phyloP scores from a whole-genome alignment of 352 stramenopile genomes.

The Globisporangium orthogonon region DNA sequence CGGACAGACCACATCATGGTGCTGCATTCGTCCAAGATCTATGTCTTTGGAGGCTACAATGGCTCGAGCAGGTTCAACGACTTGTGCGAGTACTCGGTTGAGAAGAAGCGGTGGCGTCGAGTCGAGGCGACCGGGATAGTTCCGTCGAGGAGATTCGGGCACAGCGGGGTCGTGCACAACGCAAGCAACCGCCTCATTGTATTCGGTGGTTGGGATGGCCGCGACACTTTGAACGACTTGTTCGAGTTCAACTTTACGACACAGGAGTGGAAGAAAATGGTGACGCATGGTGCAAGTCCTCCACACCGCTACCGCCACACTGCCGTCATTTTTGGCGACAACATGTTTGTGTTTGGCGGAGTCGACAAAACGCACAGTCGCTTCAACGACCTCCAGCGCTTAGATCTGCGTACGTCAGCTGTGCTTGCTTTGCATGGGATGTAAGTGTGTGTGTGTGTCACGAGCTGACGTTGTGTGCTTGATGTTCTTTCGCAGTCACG shows the following conservation, averaged over 20 bases:
- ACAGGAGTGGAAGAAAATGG: slow-evolving; percentile 61
- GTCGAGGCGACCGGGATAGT: slow-evolving; percentile 38
- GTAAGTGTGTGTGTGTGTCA: neutral
- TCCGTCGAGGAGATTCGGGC: slow-evolving; percentile 71
- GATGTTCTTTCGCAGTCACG: slow-evolving; percentile 22
- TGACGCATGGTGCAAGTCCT: slow-evolving; percentile 45
- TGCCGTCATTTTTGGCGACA: slow-evolving; percentile 74
- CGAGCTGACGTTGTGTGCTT: neutral
- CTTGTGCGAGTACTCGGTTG: slow-evolving; percentile 67
- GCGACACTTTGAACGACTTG: slow-evolving; percentile 80
- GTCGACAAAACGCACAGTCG: slow-evolving; percentile 86
- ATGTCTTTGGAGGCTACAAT: slow-evolving; percentile 88
- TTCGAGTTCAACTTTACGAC: slow-evolving; percentile 74
- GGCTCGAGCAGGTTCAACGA: slow-evolving; percentile 79
- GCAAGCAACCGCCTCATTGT: slow-evolving; percentile 69
- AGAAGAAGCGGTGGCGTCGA: slow-evolving; percentile 43
- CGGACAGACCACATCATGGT: slow-evolving; percentile 88
- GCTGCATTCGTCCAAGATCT: slow-evolving; percentile 69
- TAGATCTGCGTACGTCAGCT: slow-evolving; percentile 40
- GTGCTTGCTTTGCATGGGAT: neutral
- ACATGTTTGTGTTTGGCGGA: slow-evolving; percentile 88
- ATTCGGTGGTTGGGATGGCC: slow-evolving; percentile 85
- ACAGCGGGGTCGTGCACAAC: slow-evolving; percentile 74
- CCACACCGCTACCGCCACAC: slow-evolving; percentile 83
- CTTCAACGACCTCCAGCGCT: slow-evolving; percentile 81